These are phyloP conservation scores for Nicotiana tomentosiformis DNA, from an alignment of 257 asterid species.

Conservation along the genomic window DNA sequence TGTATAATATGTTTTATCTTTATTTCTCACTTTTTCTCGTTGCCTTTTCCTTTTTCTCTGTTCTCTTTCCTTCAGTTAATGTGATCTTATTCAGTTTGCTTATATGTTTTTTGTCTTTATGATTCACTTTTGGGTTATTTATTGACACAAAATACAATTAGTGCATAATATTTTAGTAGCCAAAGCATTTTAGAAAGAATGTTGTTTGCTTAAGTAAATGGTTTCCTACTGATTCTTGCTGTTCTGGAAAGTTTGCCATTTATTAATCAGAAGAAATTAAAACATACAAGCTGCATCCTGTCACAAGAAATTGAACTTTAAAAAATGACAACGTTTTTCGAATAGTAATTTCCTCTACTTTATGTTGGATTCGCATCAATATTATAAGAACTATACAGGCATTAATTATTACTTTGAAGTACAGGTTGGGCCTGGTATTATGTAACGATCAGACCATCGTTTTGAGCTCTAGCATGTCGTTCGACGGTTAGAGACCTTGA, in stretches of 20 bases:
- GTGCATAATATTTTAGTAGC: background rate
- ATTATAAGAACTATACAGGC: too few relatives aligned
- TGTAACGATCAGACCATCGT: too few relatives aligned
- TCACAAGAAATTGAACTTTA: background rate
- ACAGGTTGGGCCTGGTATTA: too few relatives aligned
- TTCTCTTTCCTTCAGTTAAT: too few relatives aligned
- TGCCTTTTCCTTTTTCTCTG: background rate
- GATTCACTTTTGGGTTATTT: background rate
- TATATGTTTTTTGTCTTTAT: background rate
- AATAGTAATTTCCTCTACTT: too few relatives aligned
- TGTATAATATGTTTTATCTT: background rate
- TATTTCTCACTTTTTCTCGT: background rate
- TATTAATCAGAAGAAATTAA: too few relatives aligned
- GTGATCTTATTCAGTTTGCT: too few relatives aligned
- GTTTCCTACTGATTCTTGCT: background rate
- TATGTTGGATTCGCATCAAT: too few relatives aligned
- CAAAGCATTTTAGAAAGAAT: background rate
- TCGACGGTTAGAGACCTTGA: too few relatives aligned
- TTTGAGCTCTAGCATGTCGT: too few relatives aligned
- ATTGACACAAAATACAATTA: background rate
- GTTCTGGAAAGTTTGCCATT: background rate
- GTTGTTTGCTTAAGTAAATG: background rate
- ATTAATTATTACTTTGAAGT: too few relatives aligned
- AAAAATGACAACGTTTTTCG: too few relatives aligned
- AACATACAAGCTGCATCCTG: background rate